These are phyloP conservation scores for Hymenochaete sp. DNA, from an alignment of 1,284 basidiomycete genomes.

Conservation along the genomic window DNA sequence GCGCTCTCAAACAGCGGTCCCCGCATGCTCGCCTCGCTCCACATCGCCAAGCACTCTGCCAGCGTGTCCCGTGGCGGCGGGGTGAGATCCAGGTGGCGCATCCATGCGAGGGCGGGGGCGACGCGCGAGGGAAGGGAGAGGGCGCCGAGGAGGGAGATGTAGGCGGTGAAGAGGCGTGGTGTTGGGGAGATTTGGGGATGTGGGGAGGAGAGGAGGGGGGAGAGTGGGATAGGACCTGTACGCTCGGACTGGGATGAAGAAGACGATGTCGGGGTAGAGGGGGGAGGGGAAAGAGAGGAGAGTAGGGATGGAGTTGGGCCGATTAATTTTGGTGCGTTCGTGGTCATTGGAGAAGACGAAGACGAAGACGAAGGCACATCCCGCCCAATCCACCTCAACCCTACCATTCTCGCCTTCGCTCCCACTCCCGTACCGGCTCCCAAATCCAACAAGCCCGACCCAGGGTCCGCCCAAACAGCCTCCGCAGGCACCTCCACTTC, in stretches of 20 bases:
- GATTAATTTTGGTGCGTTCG: not conserved
- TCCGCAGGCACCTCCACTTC: slow-evolving; percentile 24
- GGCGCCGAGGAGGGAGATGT: slow-evolving; percentile 56
- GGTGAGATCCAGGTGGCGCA: slow-evolving; percentile 48
- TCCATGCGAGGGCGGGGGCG: slow-evolving; percentile 69
- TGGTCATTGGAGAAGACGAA: not conserved
- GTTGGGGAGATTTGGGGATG: slow-evolving; percentile 41
- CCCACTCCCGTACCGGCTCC: not conserved
- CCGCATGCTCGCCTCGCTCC: slow-evolving; percentile 59
- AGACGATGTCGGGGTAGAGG: not conserved
- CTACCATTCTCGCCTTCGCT: not conserved
- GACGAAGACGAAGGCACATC: not conserved
- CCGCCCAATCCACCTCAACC: not conserved
- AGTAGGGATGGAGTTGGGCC: not conserved
- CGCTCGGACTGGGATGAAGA: not conserved
- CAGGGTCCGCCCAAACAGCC: slow-evolving; percentile 25
- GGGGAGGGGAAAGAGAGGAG: not conserved
- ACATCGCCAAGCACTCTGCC: slow-evolving; percentile 56
- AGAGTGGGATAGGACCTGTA: not conserved
- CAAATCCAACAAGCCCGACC: slow-evolving; percentile 15
- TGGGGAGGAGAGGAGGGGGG: not conserved
- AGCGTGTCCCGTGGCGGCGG: slow-evolving; percentile 53
- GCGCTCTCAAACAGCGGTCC: slow-evolving; percentile 42
- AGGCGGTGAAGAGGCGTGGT: slow-evolving; percentile 46
- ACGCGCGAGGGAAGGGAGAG: slow-evolving; percentile 48